These are phyloP conservation scores for Penicillium sp. DNA, from an alignment of 2,329 filamentous ascomycete genomes.

Conservation along the genomic window DNA sequence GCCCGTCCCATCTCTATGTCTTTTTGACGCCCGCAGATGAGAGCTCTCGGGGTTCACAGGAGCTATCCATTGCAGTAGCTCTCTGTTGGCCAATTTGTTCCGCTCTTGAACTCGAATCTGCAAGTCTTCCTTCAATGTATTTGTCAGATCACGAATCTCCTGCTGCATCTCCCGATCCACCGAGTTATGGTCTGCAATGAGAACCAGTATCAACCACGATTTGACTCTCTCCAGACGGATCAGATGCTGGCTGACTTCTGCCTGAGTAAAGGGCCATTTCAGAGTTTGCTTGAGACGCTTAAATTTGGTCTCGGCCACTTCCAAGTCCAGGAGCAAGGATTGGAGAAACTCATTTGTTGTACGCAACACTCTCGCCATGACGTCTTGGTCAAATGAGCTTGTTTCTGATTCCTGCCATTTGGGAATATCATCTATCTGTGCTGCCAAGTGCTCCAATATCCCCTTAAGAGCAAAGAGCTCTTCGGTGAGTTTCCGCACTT, in stretches of 20 bases:
- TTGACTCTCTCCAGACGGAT: constrained; percentile 19
- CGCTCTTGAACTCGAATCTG: constrained; percentile 15
- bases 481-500: constrained; percentile 19
- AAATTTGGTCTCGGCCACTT: constrained; percentile 13
- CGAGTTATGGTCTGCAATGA: constrained; percentile 17
- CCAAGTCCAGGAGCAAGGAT: constrained; percentile 12
- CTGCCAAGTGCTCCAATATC: constrained; percentile 16
- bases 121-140: constrained; percentile 16
- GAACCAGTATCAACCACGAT: constrained; percentile 23
- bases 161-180: constrained; percentile 15
- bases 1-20: constrained; percentile 9
- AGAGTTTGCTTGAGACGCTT: constrained; percentile 18
- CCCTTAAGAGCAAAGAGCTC: constrained; percentile 21
- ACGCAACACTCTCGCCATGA: constrained; percentile 12
- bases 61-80: constrained; percentile 18
- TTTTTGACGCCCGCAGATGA: constrained; percentile 17
- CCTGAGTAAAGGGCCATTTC: constrained; percentile 21
- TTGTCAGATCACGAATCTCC: constrained; percentile 14
- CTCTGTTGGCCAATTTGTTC: constrained; percentile 6
- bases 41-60: constrained; percentile 17
- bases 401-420: constrained; percentile 6
- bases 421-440: not conserved
- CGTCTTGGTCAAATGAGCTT: constrained; percentile 7
- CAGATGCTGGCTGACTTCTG: constrained; percentile 15
- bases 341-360: constrained; percentile 16